Evolutionary conservation across 148 eudicot genomes (phyloP), one percentile per base, ranked within the genome.

Genomic region (Rhododendron williamsianum): DNA sequence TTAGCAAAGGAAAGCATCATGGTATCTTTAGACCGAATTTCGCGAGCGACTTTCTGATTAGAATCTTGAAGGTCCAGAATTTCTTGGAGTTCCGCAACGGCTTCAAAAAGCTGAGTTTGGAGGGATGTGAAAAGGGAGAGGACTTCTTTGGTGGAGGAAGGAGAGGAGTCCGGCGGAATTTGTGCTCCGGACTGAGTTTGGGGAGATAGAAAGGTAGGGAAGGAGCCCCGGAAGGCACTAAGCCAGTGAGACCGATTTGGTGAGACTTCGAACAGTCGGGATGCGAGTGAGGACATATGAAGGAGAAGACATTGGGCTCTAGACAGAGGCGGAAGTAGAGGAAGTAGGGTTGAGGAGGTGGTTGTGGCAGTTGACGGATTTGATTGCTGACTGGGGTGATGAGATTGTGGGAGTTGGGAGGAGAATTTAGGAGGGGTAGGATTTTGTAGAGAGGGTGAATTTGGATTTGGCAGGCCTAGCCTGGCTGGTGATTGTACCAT

Each of bases 11-110:
- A 87, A 78, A 94, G 97, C 71, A 94, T 92, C 18, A 91, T 87
- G 46, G 92, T 69, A 86, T 96, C 96, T 89, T 90, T 93, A 38
- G 92, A 86, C 80, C 88, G 79, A 77, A 93, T 90, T 84, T 71
- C 98, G 10, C 90, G 91, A 79, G 89, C 86, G 6, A 92, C 56
- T 88, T 95, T 95, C 74, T 91, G 93, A 82, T 93, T 95, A 54
- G 91, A 85, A 85, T 93, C 97, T 89, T 95, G 97, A 80, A 96
- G 98, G 88, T 96, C 96, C 41, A 95, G 94, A 60, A 96, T 93
- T 87, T 96, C 98, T 90, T 96, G 98, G 46, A 96, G 99, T 87
- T 96, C 95, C 1, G 94, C 92, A 86, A 95, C 96, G 3, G 98
- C 97, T 89, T 96, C 98, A 80, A 94, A 92, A 80, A 96, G 89